A percentile compares a stretch with the other conserved stretches of the same genome.
phyloP scores from a whole-genome alignment of 495 filamentous ascomycete species.

The Amniculicola lignicola region DNA sequence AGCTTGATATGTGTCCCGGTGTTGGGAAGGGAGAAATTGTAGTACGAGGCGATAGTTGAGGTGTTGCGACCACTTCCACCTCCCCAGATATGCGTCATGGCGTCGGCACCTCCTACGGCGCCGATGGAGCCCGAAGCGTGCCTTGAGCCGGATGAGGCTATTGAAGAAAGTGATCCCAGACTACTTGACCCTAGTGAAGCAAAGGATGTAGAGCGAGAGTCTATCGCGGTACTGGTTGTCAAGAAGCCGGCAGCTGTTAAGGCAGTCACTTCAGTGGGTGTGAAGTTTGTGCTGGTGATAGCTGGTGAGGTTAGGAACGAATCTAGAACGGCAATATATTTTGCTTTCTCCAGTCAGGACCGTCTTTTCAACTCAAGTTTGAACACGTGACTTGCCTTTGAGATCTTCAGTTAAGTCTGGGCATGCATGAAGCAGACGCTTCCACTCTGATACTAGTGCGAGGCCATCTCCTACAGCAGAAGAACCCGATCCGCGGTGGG shows the following conservation, averaged over 20 bases:
- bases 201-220: conserved; percentile 47
- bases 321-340: conserved; percentile 55
- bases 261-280: conserved; percentile 51
- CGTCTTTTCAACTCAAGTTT: background rate
- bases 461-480: conserved; percentile 66
- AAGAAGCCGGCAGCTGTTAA: conserved; percentile 73
- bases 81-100: conserved; percentile 54
- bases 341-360: conserved; percentile 40
- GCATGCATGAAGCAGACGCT: conserved; percentile 49
- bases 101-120: conserved; percentile 60
- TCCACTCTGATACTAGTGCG: conserved; percentile 62
- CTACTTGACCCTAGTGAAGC: conserved; percentile 55
- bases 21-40: conserved; percentile 69
- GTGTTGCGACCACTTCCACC: conserved; percentile 36
- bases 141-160: conserved; percentile 52
- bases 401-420: conserved; percentile 48
- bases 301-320: conserved; percentile 53
- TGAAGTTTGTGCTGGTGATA: conserved; percentile 50
- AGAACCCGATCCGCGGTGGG: conserved; percentile 59
- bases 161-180: conserved; percentile 50
- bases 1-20: conserved; percentile 72
- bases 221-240: conserved; percentile 52
- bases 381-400: conserved; percentile 43
- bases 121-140: conserved; percentile 61
- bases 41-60: conserved; percentile 12